These are phyloP conservation scores for Pterocarpus macrocarpus DNA, from an alignment of 306 rosid genomes.

Conservation along the genomic window DNA sequence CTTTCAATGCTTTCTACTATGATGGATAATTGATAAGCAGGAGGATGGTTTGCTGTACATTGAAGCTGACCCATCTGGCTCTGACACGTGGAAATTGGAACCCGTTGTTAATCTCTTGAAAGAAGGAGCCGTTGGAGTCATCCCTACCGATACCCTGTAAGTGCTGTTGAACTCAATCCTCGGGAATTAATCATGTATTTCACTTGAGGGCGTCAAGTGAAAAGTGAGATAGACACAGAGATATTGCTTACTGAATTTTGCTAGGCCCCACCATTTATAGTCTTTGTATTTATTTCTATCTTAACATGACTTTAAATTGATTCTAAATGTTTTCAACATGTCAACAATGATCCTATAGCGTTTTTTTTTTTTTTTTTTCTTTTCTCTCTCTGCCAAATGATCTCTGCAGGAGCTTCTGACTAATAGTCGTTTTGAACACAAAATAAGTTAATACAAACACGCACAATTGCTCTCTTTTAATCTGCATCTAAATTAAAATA, in stretches of 20 bases:
- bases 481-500: not conserved
- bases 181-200: not conserved
- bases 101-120: constrained; percentile 68
- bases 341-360: no score
- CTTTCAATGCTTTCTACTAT: not conserved
- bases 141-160: constrained; percentile 93
- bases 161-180: constrained; percentile 6
- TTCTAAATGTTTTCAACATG: no score
- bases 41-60: constrained; percentile 78
- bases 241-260: not conserved
- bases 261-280: not conserved
- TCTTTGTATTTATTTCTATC: no score
- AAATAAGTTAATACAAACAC: not conserved
- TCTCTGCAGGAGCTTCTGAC: no score
- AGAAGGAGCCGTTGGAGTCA: constrained; percentile 92
- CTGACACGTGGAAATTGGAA: constrained; percentile 87
- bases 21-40: constrained; percentile 42
- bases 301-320: no score
- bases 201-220: not conserved
- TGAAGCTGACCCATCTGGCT: constrained; percentile 78
- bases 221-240: not conserved
- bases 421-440: no score
- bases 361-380: no score
- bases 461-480: not conserved
- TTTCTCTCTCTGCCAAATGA: no score